phyloP scores from a whole-genome alignment of 108 stramenopile species.

The Licmophora abbreviata region DNA sequence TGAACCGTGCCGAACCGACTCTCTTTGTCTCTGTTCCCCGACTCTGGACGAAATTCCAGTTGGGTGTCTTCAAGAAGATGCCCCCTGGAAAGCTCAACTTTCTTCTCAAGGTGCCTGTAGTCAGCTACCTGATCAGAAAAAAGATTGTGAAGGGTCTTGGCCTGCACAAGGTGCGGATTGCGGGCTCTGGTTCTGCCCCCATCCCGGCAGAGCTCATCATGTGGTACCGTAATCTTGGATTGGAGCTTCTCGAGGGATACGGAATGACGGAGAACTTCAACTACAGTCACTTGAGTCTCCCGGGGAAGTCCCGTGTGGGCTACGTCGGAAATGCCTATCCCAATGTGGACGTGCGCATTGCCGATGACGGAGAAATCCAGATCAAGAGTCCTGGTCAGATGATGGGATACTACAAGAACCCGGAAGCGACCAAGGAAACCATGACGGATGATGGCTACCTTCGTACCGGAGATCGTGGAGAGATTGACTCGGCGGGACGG shows the following conservation, averaged over 20 bases:
- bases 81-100: conserved; percentile 46
- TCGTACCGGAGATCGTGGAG: conserved; percentile 82
- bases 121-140: conserved; percentile 47
- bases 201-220: conserved; percentile 44
- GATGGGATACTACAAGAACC: conserved; percentile 82
- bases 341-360: conserved; percentile 63
- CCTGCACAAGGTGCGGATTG: conserved; percentile 48
- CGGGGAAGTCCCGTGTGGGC: conserved; percentile 44
- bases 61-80: conserved; percentile 65
- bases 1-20: conserved; percentile 56
- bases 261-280: conserved; percentile 86
- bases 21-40: conserved; percentile 72
- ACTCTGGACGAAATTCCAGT: conserved; percentile 77
- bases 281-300: conserved; percentile 47
- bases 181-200: conserved; percentile 68
- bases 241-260: conserved; percentile 71
- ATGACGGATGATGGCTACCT: conserved; percentile 81
- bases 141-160: conserved; percentile 72
- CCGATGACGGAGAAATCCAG: conserved; percentile 71
- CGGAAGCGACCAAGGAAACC: conserved; percentile 74
- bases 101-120: conserved; percentile 51
- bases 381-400: conserved; percentile 65
- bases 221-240: conserved; percentile 61
- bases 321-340: conserved; percentile 60
- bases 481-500: conserved; percentile 62